A percentile compares a stretch with the other conserved stretches of the same genome.
Evolutionary conservation across 2,329 filamentous ascomycete species (phyloP).

Genomic region (Aspergillus caelatus): DNA sequence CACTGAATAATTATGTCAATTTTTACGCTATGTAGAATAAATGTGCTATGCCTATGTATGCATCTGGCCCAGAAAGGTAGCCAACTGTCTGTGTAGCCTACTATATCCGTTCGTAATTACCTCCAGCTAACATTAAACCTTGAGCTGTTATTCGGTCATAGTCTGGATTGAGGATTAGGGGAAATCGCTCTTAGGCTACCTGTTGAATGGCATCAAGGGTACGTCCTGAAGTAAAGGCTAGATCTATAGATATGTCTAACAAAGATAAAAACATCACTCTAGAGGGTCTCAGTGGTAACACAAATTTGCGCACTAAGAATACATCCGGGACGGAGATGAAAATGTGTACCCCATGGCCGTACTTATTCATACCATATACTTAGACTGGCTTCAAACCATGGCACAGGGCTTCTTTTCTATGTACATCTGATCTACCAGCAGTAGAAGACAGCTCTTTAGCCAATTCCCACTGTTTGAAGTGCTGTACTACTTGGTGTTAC

Average conservation of each 20-base stretch:
- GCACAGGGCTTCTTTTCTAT: neutral
- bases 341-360: no score
- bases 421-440: neutral
- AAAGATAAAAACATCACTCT: neutral
- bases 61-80: no score
- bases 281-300: neutral
- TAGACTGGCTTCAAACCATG: neutral
- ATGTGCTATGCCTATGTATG: no score
- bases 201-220: no score
- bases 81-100: neutral
- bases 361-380: no score
- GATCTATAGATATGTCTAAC: neutral
- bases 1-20: no score
- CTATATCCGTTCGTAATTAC: neutral
- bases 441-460: neutral
- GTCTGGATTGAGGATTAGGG: neutral
- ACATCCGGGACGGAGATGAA: no score
- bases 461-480: neutral
- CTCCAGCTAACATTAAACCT: neutral
- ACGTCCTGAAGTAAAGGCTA: no score
- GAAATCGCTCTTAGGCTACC: no score
- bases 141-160: neutral
- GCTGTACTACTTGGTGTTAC: neutral
- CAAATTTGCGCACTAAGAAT: neutral
- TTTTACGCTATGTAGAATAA: no score